phyloP scores from a whole-genome alignment of 495 filamentous ascomycete species.

The Penicillium arizonense region DNA sequence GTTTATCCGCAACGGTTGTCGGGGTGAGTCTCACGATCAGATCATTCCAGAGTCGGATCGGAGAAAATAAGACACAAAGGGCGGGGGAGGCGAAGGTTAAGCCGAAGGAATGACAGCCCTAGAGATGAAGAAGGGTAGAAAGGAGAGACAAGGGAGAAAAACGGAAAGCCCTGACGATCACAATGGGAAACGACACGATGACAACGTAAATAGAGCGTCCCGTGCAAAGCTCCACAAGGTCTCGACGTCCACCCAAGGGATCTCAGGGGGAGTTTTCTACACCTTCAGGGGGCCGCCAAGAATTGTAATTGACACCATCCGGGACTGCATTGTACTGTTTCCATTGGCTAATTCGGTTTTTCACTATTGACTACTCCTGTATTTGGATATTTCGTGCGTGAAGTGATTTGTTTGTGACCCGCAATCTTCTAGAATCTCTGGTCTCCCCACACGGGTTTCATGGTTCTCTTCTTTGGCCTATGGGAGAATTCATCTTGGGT shows the following conservation, averaged over 20 bases:
- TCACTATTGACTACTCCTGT: not conserved
- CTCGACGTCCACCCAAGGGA: conserved; percentile 2
- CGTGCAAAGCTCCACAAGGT: conserved; percentile 14
- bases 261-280: conserved; percentile 4
- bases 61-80: conserved; percentile 14
- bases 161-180: conserved; percentile 32
- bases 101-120: conserved; percentile 45
- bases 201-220: conserved; percentile 14
- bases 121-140: conserved; percentile 9
- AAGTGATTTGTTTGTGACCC: conserved; percentile 2
- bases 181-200: conserved; percentile 16
- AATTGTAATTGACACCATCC: conserved; percentile 5
- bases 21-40: not conserved
- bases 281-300: conserved; percentile 19
- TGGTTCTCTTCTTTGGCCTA: not conserved
- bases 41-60: conserved; percentile 14
- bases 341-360: not conserved
- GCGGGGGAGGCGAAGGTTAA: conserved; percentile 15
- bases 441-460: conserved; percentile 13
- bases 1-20: not conserved
- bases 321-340: not conserved
- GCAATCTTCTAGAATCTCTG: conserved; percentile 14
- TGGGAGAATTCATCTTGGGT: too few species aligned
- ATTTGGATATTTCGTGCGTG: not conserved
- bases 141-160: conserved; percentile 20